Percentiles rank a stretch among this genome's conserved stretches.
Conservation (phyloP, 1,284 basidiomycete species). For the Trametes polyzona region DNA sequence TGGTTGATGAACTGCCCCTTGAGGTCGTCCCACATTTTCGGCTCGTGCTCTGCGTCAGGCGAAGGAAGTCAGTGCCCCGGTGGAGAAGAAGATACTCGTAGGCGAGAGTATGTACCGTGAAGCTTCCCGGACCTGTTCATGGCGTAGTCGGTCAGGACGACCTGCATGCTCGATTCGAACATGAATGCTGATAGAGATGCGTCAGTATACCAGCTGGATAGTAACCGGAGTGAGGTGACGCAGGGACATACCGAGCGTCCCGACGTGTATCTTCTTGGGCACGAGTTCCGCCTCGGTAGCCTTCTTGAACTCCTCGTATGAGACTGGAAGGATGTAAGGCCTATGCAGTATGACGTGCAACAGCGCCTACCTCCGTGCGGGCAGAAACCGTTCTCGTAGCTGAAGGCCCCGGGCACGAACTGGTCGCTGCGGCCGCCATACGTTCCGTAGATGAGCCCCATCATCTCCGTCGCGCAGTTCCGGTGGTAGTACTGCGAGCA, state of each 20-base stretch:
- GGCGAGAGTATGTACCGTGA: slow-evolving; percentile 45
- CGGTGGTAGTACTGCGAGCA: slow-evolving; percentile 62
- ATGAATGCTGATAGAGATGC: slow-evolving; percentile 54
- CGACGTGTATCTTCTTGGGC: slow-evolving; percentile 56
- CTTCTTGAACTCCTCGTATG: slow-evolving; percentile 58
- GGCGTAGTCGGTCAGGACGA: slow-evolving; percentile 65
- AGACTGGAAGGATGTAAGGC: slow-evolving; percentile 39
- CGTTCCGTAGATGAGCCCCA: slow-evolving; percentile 61
- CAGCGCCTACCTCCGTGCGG: slow-evolving; percentile 55
- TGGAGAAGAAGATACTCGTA: no score
- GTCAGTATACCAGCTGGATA: not conserved
- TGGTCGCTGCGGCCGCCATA: slow-evolving; percentile 66
- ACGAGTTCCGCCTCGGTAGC: slow-evolving; percentile 55
- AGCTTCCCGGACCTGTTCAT: slow-evolving; percentile 60
- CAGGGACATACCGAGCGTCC: slow-evolving; percentile 49
- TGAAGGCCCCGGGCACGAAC: slow-evolving; percentile 61
- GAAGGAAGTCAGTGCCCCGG: not conserved
- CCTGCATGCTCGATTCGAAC: slow-evolving; percentile 67
- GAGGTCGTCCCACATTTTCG: slow-evolving; percentile 65
- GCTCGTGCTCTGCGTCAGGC: slow-evolving; percentile 57
- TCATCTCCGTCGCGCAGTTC: slow-evolving; percentile 64
- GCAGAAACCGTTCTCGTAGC: slow-evolving; percentile 65
- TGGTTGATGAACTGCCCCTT: slow-evolving; percentile 62
- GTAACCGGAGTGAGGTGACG: no score
- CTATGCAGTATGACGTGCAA: not conserved